phyloP scores from a whole-genome alignment of 257 asterid genomes.

The Forsythia suspensa region DNA sequence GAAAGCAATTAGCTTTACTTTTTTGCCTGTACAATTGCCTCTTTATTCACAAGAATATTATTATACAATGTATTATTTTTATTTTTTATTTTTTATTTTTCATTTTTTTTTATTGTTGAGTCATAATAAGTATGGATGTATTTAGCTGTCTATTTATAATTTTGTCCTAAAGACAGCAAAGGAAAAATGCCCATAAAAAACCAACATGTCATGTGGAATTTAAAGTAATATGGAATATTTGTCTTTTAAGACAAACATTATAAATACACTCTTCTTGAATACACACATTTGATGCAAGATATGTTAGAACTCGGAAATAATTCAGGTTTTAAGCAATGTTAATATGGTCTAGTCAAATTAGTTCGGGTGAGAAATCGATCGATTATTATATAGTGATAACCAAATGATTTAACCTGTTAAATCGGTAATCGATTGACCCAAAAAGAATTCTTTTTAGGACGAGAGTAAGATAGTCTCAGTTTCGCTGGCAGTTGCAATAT shows the following conservation, averaged over 20 bases:
- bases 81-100: background rate
- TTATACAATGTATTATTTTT: background rate
- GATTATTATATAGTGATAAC: too few relatives aligned
- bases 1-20: constrained; percentile 33
- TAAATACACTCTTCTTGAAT: background rate
- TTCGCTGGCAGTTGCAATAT: too few relatives aligned
- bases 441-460: too few relatives aligned
- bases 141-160: background rate
- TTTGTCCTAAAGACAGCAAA: background rate
- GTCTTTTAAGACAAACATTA: background rate
- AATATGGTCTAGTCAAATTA: too few relatives aligned
- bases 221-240: background rate
- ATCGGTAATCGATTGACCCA: too few relatives aligned
- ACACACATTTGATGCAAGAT: background rate
- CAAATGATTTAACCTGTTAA: too few relatives aligned
- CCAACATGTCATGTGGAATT: background rate
- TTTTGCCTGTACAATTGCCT: constrained; percentile 20
- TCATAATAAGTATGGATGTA: background rate
- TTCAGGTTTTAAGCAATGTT: too few relatives aligned
- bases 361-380: background rate
- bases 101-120: background rate
- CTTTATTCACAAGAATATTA: constrained; percentile 15
- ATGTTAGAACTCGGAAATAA: background rate
- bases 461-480: too few relatives aligned
- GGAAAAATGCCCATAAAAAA: background rate